Percentiles rank a stretch among this genome's conserved stretches.
These are phyloP conservation scores for Agrocybe pediades DNA, from an alignment of 768 basidiomycete genomes.

Conservation along the genomic window DNA sequence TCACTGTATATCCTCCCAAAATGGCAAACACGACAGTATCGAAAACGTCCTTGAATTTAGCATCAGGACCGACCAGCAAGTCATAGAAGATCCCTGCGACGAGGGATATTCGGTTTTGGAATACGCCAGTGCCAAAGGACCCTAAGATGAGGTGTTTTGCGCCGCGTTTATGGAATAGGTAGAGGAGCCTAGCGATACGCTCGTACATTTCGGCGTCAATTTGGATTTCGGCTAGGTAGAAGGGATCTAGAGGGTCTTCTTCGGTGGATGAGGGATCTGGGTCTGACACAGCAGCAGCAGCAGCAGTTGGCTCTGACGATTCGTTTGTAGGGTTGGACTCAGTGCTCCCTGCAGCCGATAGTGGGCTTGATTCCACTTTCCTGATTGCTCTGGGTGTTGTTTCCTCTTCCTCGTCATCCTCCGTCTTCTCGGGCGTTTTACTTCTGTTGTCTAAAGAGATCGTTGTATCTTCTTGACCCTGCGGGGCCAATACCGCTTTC, in stretches of 20 bases:
- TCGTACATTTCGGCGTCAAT: constrained; percentile 66
- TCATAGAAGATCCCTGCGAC: constrained; percentile 70
- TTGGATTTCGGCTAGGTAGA: constrained; percentile 17
- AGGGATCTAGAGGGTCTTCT: constrained; percentile 5
- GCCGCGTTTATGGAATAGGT: constrained; percentile 63
- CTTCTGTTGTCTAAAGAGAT: too few relatives aligned
- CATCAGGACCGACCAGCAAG: constrained; percentile 46
- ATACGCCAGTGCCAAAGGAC: constrained; percentile 80
- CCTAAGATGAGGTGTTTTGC: constrained; percentile 66
- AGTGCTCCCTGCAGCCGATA: background rate
- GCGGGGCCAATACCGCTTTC: too few relatives aligned
- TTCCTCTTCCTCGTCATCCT: background rate
- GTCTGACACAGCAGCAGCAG: background rate
- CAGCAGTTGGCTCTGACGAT: background rate
- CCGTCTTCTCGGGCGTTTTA: background rate
- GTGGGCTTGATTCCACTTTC: background rate
- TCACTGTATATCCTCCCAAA: constrained; percentile 30
- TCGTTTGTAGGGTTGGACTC: background rate
- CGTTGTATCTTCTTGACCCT: too few relatives aligned
- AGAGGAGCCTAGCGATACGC: constrained; percentile 69
- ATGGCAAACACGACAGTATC: constrained; percentile 70
- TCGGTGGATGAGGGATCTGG: background rate
- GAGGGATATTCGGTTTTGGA: constrained; percentile 59
- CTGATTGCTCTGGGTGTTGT: background rate
- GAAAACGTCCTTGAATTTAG: constrained; percentile 61